phyloP scores from a whole-genome alignment of 2,329 filamentous ascomycete species.

The Ascochyta lentis region DNA sequence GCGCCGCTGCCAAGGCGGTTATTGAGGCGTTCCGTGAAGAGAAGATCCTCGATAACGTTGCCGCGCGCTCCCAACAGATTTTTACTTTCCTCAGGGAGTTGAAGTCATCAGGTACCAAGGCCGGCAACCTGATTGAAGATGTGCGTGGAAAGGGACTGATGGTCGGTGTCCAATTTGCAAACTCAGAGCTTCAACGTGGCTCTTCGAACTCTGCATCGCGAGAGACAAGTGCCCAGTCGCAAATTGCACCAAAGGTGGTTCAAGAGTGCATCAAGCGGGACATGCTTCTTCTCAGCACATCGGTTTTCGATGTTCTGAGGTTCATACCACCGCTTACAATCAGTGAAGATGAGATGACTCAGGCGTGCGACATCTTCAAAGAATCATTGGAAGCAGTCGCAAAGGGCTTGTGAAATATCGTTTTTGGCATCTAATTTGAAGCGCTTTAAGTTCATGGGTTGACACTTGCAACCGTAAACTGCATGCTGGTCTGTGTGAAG shows the following conservation, averaged over 20 bases:
- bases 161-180: constrained; percentile 38
- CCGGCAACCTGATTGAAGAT: constrained; percentile 39
- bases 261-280: constrained; percentile 37
- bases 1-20: constrained; percentile 35
- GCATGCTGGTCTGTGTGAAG: too few relatives aligned
- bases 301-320: constrained; percentile 37
- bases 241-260: constrained; percentile 38
- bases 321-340: constrained; percentile 41
- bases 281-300: constrained; percentile 41
- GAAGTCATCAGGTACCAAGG: constrained; percentile 32
- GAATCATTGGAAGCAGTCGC: constrained; percentile 37
- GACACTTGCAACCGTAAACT: too few relatives aligned
- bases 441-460: neutral
- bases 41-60: constrained; percentile 37
- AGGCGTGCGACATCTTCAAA: constrained; percentile 35
- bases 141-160: constrained; percentile 37
- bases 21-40: constrained; percentile 38
- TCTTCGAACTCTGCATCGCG: constrained; percentile 30
- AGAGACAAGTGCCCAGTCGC: constrained; percentile 23
- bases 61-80: constrained; percentile 35
- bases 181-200: constrained; percentile 23
- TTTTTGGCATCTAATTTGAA: neutral
- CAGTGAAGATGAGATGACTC: constrained; percentile 33
- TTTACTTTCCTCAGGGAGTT: constrained; percentile 35
- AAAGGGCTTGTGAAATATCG: constrained; percentile 26